phyloP scores from a whole-genome alignment of 176 grass and related monocot genomes.

The Avena atlantica region DNA sequence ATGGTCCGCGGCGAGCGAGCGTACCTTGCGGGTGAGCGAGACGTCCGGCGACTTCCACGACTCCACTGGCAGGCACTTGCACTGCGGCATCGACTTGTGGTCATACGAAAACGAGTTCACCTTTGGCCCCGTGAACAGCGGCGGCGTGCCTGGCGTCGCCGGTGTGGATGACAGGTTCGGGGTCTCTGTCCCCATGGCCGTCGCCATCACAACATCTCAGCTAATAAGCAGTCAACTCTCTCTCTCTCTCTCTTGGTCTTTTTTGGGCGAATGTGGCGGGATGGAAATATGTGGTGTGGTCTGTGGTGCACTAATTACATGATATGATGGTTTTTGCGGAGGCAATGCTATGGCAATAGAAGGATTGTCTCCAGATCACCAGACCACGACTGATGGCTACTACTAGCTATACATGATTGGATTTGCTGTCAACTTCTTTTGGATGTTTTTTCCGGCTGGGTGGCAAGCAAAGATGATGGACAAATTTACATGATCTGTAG shows the following conservation, averaged over 20 bases:
- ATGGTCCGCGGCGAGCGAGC: neutral
- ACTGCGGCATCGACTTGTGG: constrained; percentile 84
- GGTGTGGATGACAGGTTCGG: constrained; percentile 51
- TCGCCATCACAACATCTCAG: constrained; percentile 25
- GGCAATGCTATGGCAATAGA: constrained; percentile 56
- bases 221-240: neutral
- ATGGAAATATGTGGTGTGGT: constrained; percentile 10
- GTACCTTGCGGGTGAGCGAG: constrained; percentile 97
- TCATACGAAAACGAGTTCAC: too few relatives aligned
- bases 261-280: constrained; percentile 32
- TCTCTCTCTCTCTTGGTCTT: neutral
- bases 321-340: constrained; percentile 73
- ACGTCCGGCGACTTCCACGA: constrained; percentile 70
- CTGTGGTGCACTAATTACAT: constrained; percentile 61
- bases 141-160: constrained; percentile 33
- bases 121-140: constrained; percentile 53
- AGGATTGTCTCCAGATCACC: constrained; percentile 55
- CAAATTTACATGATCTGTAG: constrained; percentile 26
- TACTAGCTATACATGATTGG: constrained; percentile 47
- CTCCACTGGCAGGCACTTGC: constrained; percentile 79
- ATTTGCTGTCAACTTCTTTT: neutral
- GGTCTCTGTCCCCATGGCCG: constrained; percentile 37
- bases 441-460: constrained; percentile 18
- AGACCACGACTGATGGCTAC: constrained; percentile 13
- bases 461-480: neutral